Evolutionary conservation across 345 rosid species (phyloP).

Genomic region (Syzygium grande): DNA sequence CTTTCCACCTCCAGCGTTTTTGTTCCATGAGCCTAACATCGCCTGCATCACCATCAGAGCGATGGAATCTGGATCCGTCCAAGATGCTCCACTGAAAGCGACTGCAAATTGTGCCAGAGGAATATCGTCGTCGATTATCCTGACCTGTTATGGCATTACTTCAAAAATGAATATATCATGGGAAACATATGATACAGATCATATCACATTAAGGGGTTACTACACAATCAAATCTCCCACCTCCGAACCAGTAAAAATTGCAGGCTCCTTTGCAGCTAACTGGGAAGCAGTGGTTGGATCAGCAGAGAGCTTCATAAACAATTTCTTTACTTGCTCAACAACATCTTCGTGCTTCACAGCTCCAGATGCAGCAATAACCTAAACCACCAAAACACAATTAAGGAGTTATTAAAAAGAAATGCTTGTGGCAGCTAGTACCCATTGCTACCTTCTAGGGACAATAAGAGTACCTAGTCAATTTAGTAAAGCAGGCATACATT

Average conservation of each 20-base stretch:
- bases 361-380: conserved; percentile 96
- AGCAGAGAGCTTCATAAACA: conserved; percentile 71
- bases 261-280: conserved; percentile 74
- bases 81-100: conserved; percentile 94
- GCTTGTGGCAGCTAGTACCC: not conserved
- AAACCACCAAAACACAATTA: conserved; percentile 7
- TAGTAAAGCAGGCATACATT: not conserved
- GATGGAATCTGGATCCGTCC: conserved; percentile 98
- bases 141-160: conserved; percentile 41
- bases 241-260: conserved; percentile 97
- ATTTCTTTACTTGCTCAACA: conserved; percentile 79
- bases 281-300: conserved; percentile 87
- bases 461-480: not conserved
- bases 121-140: conserved; percentile 83
- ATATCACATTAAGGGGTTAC: not conserved
- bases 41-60: conserved; percentile 97
- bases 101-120: conserved; percentile 99
- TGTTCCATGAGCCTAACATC: conserved; percentile 98
- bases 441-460: not conserved
- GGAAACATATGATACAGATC: not conserved
- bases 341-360: conserved; percentile 97
- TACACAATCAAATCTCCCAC: conserved; percentile 21
- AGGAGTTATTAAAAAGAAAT: not conserved
- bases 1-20: conserved; percentile 82
- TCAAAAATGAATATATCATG: not conserved